A percentile compares a stretch with the other conserved stretches of the same genome.
Conservation (phyloP, 345 rosid genomes). For the Dipteronia dyeriana region DNA sequence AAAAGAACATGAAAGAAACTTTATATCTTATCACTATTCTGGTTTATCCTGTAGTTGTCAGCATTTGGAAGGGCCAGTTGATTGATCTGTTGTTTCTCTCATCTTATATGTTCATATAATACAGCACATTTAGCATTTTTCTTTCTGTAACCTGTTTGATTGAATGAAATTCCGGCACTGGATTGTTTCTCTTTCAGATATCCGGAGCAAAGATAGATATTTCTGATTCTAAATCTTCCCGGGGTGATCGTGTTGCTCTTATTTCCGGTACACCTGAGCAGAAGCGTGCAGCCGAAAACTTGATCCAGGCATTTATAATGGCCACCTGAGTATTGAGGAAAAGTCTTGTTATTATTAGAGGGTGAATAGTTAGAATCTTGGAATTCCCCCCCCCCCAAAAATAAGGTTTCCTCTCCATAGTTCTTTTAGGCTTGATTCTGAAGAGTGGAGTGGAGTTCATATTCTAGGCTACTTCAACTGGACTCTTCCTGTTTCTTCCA, state of each 20-base stretch:
- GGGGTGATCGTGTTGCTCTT: constrained; percentile 83
- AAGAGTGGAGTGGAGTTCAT: constrained; percentile 30
- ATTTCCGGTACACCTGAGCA: constrained; percentile 91
- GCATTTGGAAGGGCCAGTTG: not conserved
- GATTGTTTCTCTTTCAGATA: constrained; percentile 57
- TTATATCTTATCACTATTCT: not conserved
- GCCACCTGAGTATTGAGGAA: constrained; percentile 51
- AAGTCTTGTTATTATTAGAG: constrained; percentile 27
- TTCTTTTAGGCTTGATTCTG: constrained; percentile 38
- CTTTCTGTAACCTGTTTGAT: not conserved
- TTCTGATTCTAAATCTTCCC: constrained; percentile 74
- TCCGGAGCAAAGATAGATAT: constrained; percentile 97
- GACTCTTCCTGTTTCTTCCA: constrained; percentile 37
- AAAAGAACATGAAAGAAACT: not conserved
- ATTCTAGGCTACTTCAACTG: constrained; percentile 38
- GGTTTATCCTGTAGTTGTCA: not conserved
- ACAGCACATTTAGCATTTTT: not conserved
- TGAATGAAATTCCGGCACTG: constrained; percentile 15
- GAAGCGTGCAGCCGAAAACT: constrained; percentile 87
- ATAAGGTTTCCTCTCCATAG: constrained; percentile 32
- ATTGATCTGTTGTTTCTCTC: not conserved
- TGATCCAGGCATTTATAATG: constrained; percentile 98
- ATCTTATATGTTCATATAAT: not conserved
- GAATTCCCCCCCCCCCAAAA: constrained; percentile 30
- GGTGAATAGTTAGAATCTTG: constrained; percentile 44